Evolutionary conservation across 495 filamentous ascomycete species (phyloP), one percentile per base, ranked within the genome.

Genomic region (Aspergillus olivimuriae): DNA sequence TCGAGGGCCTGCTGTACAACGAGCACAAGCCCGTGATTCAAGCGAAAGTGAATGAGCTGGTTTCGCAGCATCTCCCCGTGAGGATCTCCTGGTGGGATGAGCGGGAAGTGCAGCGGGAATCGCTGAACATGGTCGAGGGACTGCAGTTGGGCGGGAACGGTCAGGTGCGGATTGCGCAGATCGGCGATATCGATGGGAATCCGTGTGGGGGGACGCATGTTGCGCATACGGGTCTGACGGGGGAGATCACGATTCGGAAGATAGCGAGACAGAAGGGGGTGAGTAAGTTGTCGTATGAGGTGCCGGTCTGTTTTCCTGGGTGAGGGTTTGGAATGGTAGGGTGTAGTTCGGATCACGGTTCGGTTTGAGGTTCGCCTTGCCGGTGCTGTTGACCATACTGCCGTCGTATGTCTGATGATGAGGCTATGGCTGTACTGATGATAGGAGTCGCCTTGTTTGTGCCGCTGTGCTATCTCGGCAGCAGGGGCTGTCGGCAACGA

Each of bases 171-270:
- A 56, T 73, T 32, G 80, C 80, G 11, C 73, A 72, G 47, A 77
- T 82, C 46, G 71, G 71, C 19, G 80, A 77, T 9, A 62, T 75
- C 14, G 79, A 78, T 61, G 66, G 65, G 16, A 80, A 78, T 58
- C 79, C 80, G 3, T 84, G 81, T 48, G 80, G 81, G 4, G 79
- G 80, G 1, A 84, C 81, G 32, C 80, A 84, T 65, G 76, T 84
- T 7, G 55, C 62, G 28, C 65, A 60, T 24, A 78, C 75, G 37
- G 57, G 66, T 17, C 39, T 62, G 43, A 73, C 72, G 34, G 79
- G 80, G 10, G 60, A 69, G 51, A 73, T 75, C 34, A 69, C 59
- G 26, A 76, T 84, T 24, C 74, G 70, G 62, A 82, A 81, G 63
- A 75, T 83, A 24, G 71, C 65, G 44, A 67, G 80, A 58, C 54